Evolutionary conservation across 371 early-diverging fungal genomes (phyloP).

Genomic region (Syncephalastrum monosporum): DNA sequence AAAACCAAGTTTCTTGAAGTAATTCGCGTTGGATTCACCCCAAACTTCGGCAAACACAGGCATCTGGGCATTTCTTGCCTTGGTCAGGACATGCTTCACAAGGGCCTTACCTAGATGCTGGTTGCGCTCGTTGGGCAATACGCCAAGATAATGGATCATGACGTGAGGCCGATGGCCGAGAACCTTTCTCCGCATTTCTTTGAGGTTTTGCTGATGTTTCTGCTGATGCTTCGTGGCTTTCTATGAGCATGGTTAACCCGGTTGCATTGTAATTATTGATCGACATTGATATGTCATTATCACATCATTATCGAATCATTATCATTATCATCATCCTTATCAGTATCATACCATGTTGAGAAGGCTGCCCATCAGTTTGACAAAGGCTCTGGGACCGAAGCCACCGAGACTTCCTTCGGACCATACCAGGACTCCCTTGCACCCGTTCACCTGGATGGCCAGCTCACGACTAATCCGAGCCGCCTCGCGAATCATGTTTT

Average conservation of each 20-base stretch:
- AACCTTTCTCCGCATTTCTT: too few relatives aligned
- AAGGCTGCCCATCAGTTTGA: background rate
- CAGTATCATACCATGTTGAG: background rate
- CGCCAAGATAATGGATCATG: constrained; percentile 27
- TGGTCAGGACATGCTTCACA: constrained; percentile 20
- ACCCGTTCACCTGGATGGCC: constrained; percentile 33
- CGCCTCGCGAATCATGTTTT: constrained; percentile 20
- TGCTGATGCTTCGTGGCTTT: too few relatives aligned
- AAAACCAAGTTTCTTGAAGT: constrained; percentile 23
- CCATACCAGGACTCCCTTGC: constrained; percentile 30
- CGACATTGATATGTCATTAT: too few relatives aligned
- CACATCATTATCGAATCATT: too few relatives aligned
- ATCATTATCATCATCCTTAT: background rate
- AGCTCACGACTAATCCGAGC: constrained; percentile 26
- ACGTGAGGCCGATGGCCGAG: constrained; percentile 20
- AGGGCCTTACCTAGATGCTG: constrained; percentile 15
- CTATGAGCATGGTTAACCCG: too few relatives aligned
- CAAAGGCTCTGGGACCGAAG: background rate
- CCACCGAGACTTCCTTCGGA: constrained; percentile 13
- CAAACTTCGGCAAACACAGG: constrained; percentile 33
- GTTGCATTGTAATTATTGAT: too few relatives aligned
- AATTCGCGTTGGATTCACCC: constrained; percentile 13
- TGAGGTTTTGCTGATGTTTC: too few relatives aligned
- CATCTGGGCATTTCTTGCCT: constrained; percentile 25
- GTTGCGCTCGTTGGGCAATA: constrained; percentile 24